Evolutionary conservation across 306 rosid species (phyloP).

Genomic region (Carpinus fangiana): DNA sequence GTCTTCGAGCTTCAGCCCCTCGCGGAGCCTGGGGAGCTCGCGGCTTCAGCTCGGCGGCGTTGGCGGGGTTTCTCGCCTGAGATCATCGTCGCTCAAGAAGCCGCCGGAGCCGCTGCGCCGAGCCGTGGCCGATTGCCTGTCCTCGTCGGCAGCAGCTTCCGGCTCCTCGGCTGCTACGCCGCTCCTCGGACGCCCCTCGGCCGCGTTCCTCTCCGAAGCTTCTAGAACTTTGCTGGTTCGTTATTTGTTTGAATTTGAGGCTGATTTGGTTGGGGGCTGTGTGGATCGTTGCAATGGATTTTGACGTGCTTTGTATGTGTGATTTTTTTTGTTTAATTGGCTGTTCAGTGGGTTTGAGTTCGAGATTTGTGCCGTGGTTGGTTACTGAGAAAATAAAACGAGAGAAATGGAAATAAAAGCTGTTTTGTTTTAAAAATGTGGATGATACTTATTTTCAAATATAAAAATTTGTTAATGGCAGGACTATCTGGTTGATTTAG

Average conservation of each 20-base stretch:
- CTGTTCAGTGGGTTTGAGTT: constrained; percentile 3
- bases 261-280: neutral
- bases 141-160: constrained; percentile 46
- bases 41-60: constrained; percentile 51
- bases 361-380: constrained; percentile 21
- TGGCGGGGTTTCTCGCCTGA: constrained; percentile 65
- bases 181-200: constrained; percentile 51
- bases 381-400: neutral
- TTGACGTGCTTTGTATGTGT: neutral
- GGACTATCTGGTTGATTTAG: constrained; percentile 66
- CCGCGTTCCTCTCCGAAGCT: constrained; percentile 62
- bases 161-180: constrained; percentile 28
- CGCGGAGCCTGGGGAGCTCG: constrained; percentile 66
- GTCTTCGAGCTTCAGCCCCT: constrained; percentile 73
- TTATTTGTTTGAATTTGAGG: neutral
- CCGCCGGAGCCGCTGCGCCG: constrained; percentile 91
- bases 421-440: constrained; percentile 10
- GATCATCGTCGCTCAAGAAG: constrained; percentile 80
- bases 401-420: neutral
- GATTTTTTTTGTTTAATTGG: neutral
- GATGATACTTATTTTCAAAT: constrained; percentile 18
- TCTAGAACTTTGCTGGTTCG: constrained; percentile 91
- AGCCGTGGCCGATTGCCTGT: constrained; percentile 86
- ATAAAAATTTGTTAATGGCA: constrained; percentile 46
- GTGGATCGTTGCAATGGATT: constrained; percentile 39